These are phyloP conservation scores for Venustampulla echinocandica DNA, from an alignment of 495 filamentous ascomycete genomes.

Conservation along the genomic window DNA sequence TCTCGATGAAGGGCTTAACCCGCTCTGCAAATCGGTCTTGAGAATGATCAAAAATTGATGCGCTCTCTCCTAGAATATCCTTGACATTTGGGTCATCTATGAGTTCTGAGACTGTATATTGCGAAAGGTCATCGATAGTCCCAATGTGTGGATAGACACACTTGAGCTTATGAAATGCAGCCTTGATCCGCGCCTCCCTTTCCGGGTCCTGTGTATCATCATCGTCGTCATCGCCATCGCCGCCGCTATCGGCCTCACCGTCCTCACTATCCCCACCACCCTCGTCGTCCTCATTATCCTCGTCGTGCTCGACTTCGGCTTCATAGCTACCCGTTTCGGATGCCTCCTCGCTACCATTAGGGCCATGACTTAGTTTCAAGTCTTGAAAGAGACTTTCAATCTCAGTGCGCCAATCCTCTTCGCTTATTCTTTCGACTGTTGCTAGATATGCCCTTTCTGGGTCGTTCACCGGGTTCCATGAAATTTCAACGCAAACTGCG, in stretches of 20 bases:
- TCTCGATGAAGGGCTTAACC: constrained; percentile 22
- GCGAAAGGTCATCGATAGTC: constrained; percentile 35
- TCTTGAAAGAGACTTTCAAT: constrained; percentile 44
- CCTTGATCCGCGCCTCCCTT: constrained; percentile 22
- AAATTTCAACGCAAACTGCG: constrained; percentile 57
- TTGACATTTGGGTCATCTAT: constrained; percentile 32
- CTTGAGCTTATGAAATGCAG: constrained; percentile 52
- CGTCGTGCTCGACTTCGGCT: too few relatives aligned
- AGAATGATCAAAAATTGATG: constrained; percentile 22
- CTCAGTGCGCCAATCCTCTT: constrained; percentile 49
- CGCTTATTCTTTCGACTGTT: constrained; percentile 51
- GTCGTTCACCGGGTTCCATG: constrained; percentile 44
- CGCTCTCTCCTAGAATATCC: constrained; percentile 39
- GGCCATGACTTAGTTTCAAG: too few relatives aligned
- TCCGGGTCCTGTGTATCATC: constrained; percentile 36
- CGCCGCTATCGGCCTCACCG: background rate
- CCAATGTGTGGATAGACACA: constrained; percentile 52
- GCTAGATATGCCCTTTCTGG: constrained; percentile 41
- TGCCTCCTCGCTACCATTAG: too few relatives aligned
- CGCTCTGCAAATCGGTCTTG: constrained; percentile 24
- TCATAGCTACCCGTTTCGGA: too few relatives aligned
- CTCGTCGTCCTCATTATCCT: constrained; percentile 26
- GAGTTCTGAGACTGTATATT: constrained; percentile 31
- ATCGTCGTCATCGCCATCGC: constrained; percentile 27
- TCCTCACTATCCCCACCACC: constrained; percentile 27